These are phyloP conservation scores for Otatea glauca DNA, from an alignment of 176 grass and related monocot species.

Conservation along the genomic window DNA sequence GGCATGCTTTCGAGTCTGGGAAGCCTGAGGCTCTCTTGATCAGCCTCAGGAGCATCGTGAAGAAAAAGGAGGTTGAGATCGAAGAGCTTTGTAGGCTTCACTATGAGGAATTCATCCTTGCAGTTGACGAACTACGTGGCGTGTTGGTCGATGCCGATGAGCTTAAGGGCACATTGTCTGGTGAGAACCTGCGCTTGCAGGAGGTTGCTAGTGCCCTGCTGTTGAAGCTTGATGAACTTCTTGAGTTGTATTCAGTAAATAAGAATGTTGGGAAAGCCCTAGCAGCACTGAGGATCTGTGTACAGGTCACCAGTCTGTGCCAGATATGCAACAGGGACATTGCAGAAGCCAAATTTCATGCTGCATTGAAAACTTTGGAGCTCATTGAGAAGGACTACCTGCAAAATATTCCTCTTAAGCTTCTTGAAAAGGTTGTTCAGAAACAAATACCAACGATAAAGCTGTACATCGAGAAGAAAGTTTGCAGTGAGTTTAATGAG, in stretches of 20 bases:
- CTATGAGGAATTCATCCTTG: constrained; percentile 86
- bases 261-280: constrained; percentile 63
- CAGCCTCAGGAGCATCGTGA: constrained; percentile 57
- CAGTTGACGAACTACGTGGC: constrained; percentile 66
- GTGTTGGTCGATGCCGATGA: constrained; percentile 78
- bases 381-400: constrained; percentile 69
- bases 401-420: constrained; percentile 68
- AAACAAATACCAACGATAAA: constrained; percentile 76
- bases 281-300: constrained; percentile 59
- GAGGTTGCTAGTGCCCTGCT: constrained; percentile 60
- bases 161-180: constrained; percentile 58
- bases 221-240: constrained; percentile 65
- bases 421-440: constrained; percentile 61
- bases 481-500: constrained; percentile 80
- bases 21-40: constrained; percentile 72
- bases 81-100: constrained; percentile 77
- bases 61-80: constrained; percentile 79
- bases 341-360: constrained; percentile 51
- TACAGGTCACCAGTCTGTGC: constrained; percentile 63
- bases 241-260: constrained; percentile 59
- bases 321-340: constrained; percentile 67
- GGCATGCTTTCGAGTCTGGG: constrained; percentile 64
- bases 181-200: constrained; percentile 66
- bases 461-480: constrained; percentile 74
- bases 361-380: constrained; percentile 73